Percentiles rank a stretch among this genome's conserved stretches.
phyloP scores from a whole-genome alignment of 2,329 filamentous ascomycete species.

The Aspergillus udagawae region DNA sequence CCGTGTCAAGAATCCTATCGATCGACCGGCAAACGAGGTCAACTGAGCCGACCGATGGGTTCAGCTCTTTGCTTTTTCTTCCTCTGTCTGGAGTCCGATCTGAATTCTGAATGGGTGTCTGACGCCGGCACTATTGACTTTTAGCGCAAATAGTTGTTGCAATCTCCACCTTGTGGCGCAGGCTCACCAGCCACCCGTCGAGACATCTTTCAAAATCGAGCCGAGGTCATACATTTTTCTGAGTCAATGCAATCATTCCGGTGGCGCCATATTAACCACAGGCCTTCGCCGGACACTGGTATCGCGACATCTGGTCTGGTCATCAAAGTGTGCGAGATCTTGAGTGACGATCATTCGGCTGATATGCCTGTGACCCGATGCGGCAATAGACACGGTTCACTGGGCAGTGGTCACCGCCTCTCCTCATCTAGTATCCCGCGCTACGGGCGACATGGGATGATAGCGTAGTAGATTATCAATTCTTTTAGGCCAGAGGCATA shows the following conservation, averaged over 20 bases:
- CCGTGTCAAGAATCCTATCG: background rate
- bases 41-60: background rate
- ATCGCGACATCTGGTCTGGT: background rate
- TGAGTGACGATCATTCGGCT: background rate
- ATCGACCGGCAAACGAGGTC: background rate
- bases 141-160: background rate
- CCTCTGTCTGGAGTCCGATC: background rate
- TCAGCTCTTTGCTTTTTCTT: background rate
- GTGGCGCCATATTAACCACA: background rate
- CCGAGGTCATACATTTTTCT: background rate
- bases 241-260: background rate
- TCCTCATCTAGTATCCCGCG: background rate
- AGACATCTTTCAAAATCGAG: background rate
- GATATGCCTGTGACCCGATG: background rate
- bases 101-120: background rate
- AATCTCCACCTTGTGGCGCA: background rate
- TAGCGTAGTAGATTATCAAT: background rate
- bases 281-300: background rate
- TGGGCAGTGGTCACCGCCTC: background rate
- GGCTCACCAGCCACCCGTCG: background rate
- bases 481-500: background rate
- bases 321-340: background rate
- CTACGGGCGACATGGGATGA: background rate
- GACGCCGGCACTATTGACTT: background rate
- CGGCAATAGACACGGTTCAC: background rate